Percentiles rank a stretch among this genome's conserved stretches.
phyloP scores from a whole-genome alignment of 345 rosid species.

The Pugionium cornutum region DNA sequence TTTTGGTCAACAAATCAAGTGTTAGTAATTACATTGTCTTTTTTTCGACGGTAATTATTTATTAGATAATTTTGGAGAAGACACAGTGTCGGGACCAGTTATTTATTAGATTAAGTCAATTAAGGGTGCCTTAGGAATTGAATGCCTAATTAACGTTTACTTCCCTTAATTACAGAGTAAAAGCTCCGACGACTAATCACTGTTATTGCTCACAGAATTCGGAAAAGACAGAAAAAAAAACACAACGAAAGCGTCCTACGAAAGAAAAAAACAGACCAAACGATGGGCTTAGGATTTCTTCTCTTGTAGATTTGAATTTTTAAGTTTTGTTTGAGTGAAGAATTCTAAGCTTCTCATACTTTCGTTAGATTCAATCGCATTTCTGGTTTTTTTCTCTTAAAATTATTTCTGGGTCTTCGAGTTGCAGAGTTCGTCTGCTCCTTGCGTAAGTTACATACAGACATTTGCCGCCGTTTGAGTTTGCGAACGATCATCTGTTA shows the following conservation, averaged over 20 bases:
- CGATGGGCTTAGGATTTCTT: slow-evolving; percentile 47
- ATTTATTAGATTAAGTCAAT: background rate
- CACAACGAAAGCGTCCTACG: slow-evolving; percentile 4
- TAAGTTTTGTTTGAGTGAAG: slow-evolving; percentile 33
- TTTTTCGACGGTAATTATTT: too few relatives aligned
- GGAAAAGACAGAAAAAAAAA: slow-evolving; percentile 8
- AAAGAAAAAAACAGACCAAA: background rate
- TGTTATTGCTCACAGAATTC: slow-evolving; percentile 8
- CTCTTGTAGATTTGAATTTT: slow-evolving; percentile 32
- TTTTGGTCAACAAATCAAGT: slow-evolving; percentile 1
- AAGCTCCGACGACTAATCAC: slow-evolving; percentile 26
- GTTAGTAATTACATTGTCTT: background rate
- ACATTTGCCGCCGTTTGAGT: slow-evolving; percentile 19
- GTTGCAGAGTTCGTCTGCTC: slow-evolving; percentile 27
- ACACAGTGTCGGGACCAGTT: background rate
- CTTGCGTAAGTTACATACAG: slow-evolving; percentile 21
- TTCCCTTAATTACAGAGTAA: slow-evolving; percentile 34
- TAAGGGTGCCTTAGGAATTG: slow-evolving; percentile 4
- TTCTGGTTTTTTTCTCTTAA: background rate
- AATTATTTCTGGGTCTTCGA: slow-evolving; percentile 8
- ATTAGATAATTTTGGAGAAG: background rate
- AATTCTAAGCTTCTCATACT: slow-evolving; percentile 47
- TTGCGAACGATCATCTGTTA: slow-evolving; percentile 39
- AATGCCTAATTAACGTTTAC: slow-evolving; percentile 32
- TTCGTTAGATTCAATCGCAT: slow-evolving; percentile 15